A percentile compares a stretch with the other conserved stretches of the same genome.
phyloP scores from a whole-genome alignment of 2,329 filamentous ascomycete species.

The Sclerotinia nivalis region DNA sequence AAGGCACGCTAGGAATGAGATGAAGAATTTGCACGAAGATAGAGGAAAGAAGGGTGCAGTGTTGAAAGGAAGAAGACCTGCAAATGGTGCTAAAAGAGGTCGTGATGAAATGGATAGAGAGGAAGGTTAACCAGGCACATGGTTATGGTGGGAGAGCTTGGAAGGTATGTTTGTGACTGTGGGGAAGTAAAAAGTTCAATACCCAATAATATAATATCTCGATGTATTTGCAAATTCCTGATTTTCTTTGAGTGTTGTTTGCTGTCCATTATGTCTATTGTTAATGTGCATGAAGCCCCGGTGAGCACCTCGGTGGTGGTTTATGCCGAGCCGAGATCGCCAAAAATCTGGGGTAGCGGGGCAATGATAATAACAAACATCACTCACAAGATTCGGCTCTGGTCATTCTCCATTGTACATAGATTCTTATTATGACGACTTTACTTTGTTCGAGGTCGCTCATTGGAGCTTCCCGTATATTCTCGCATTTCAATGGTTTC shows the following conservation, averaged over 20 bases:
- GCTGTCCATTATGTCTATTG: too few species aligned
- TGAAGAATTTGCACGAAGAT: slow-evolving; percentile 77
- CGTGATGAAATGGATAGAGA: slow-evolving; percentile 49
- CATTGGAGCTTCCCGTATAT: slow-evolving; percentile 30
- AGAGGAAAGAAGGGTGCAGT: slow-evolving; percentile 52
- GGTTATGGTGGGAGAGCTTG: too few species aligned
- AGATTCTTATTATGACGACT: slow-evolving; percentile 26
- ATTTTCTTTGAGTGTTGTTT: not conserved
- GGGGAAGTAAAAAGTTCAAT: not conserved
- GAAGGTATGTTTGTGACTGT: not conserved
- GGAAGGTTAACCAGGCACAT: slow-evolving; percentile 36
- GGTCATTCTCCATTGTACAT: slow-evolving; percentile 8
- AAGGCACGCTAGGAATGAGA: slow-evolving; percentile 72
- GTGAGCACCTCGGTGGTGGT: not conserved
- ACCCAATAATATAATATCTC: slow-evolving; percentile 15
- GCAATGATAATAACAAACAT: slow-evolving; percentile 7
- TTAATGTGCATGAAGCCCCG: not conserved
- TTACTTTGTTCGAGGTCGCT: slow-evolving; percentile 25
- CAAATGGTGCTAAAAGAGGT: slow-evolving; percentile 49
- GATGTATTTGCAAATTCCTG: not conserved
- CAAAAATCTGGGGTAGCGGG: slow-evolving; percentile 27
- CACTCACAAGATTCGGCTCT: slow-evolving; percentile 8
- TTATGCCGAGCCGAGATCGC: slow-evolving; percentile 19
- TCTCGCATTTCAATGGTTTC: slow-evolving; percentile 29
- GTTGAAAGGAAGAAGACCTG: slow-evolving; percentile 52